These are phyloP conservation scores for Cordyceps cateniannulata DNA, from an alignment of 2,329 filamentous ascomycete genomes.

Conservation along the genomic window DNA sequence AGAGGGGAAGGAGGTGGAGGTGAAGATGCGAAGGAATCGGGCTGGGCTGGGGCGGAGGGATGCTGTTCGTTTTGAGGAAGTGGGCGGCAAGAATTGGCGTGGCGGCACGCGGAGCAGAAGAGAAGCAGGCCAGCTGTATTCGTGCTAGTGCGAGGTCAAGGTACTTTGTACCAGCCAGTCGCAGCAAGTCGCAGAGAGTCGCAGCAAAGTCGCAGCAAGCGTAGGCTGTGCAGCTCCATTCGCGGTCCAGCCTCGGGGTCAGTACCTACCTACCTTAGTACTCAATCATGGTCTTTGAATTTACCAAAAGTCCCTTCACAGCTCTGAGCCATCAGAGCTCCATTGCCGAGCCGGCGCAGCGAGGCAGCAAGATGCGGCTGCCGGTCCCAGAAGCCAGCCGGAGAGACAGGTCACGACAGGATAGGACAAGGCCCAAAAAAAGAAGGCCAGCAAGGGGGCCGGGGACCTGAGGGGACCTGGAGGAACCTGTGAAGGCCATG, in stretches of 20 bases:
- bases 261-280: not conserved
- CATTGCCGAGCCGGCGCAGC: not conserved
- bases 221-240: slow-evolving; percentile 1
- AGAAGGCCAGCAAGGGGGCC: not conserved
- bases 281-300: no score
- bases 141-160: not conserved
- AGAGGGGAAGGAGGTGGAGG: slow-evolving; percentile 1
- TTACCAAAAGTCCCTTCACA: no score
- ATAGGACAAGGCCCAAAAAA: not conserved
- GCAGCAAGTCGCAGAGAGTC: not conserved
- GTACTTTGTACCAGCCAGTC: not conserved
- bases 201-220: not conserved
- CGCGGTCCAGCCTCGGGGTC: not conserved
- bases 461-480: not conserved
- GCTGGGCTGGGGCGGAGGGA: slow-evolving; percentile 2
- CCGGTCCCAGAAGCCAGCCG: not conserved
- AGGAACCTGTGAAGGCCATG: not conserved
- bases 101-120: slow-evolving; percentile 7
- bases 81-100: slow-evolving; percentile 12
- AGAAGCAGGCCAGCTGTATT: not conserved
- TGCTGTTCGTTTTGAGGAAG: slow-evolving; percentile 3
- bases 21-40: slow-evolving; percentile 5
- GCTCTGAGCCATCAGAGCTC: not conserved
- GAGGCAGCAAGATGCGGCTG: not conserved
- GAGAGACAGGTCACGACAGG: not conserved